Evolutionary conservation across 23 red algal species (phyloP), one percentile per base, ranked within the genome.

Genomic region (Gracilaria domingensis): DNA sequence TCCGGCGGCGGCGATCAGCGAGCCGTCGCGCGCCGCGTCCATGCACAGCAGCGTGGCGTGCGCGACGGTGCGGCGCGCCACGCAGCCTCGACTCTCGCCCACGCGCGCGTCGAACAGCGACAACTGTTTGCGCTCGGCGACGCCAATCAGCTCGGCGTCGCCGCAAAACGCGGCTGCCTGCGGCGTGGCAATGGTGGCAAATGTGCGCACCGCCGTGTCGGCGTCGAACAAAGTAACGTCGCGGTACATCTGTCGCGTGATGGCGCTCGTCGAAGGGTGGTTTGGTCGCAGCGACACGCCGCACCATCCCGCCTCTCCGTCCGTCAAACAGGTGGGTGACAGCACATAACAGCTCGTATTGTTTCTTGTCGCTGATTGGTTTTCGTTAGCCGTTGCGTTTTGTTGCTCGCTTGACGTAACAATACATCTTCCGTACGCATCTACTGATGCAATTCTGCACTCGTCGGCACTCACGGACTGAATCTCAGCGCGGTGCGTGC

Each of bases 21-120:
- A 14, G 12, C 93, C 83, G 67, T 88, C 79, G 0, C 66, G 66
- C 14, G 87, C 75, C 24, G 57, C 79, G 53, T 87, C 82, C 57
- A 94, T 45, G 25, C 65, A 53, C 33, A 88, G 56, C 75, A 94
- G 83, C 26, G 2, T 48, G 1, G 48, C 82, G 23, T 28, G 79
- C 20, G 45, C 81, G 36, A 82, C 54, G 23, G 18, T 33, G 36
- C 54, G 54, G 20, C 92, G 42, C 45, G 54, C 84, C 0, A 74
- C 44, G 32, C 73, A 81, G 32, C 79, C 66, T 23, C 30, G 77
- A 30, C 48, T 42, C 49, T 82, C 92, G 28, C 66, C 74, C 28
- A 51, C 82, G 5, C 92, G 82, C 35, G 58, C 67, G 62, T 94
- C 92, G 76, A 87, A 94, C 44, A 94, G 64, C 12, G 92, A 66